Base-by-base conservation (phyloP, 1,284 basidiomycete genomes). In the Inonotus hispidus region DNA sequence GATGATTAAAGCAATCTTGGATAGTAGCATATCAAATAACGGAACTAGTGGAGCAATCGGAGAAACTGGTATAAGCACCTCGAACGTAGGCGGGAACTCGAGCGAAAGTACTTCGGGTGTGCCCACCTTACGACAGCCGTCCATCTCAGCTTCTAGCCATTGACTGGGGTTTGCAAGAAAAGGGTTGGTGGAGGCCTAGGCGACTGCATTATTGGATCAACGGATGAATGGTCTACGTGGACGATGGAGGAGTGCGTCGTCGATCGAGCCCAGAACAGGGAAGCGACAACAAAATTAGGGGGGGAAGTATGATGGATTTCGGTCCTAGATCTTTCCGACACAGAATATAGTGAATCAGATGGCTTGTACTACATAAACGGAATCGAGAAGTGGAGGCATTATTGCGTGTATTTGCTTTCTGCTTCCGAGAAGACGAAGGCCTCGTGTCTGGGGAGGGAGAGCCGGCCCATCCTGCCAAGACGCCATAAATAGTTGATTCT, bases 1-100 rank as follows among this genome's bases (percentile, higher is more conserved):
- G 75, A 98, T 98, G 95, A 90, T 98, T 69, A 90, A 92, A 74
- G 89, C 88, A 0, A 88, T 98, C 53, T 82, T 83, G 79, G 84
- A 87, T 66, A 85, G 79, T 50, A 59, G 58, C 35, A 19, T 21
- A 27, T 27, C 46, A 19, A 6, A 29, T 52, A 11, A 27, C 50
- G 50, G 23, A 35, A 49, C 16, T 16, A 32, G n/a, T 27, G 49
- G 13, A 21, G 49, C 37, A 32, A 32, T 32, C 47, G 45, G 55
- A 29, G 46, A 37, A 27, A 23, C 16, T 55, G 25, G 38, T 21
- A 41, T 6, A 7, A 41, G 27, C 25, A 21, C 43, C 27, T 27
- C 4, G 25, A 45, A 56, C n/a, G 43, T 23, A 32, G 19, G 19
- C 16, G 43, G 14, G 29, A 56, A 27, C 29, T 21, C 35, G 21